Evolutionary conservation across 257 asterid genomes (phyloP).

Genomic region (Gentiana straminea): DNA sequence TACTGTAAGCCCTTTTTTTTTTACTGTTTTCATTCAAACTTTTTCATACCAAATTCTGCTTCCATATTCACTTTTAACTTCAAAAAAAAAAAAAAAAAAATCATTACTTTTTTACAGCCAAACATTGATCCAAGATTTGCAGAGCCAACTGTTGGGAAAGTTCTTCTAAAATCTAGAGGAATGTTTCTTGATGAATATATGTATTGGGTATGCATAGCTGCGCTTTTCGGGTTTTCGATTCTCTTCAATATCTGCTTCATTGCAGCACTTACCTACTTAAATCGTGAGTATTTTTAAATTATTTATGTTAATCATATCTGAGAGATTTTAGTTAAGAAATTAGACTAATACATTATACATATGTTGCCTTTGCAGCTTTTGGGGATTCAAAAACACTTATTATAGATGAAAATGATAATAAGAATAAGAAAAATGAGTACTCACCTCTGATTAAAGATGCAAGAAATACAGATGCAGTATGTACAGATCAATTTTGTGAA

Average conservation of each 20-base stretch:
- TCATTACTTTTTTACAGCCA: conserved; percentile 32
- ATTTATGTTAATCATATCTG: neutral
- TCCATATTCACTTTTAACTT: conserved; percentile 7
- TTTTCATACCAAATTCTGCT: conserved; percentile 2
- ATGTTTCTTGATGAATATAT: conserved; percentile 61
- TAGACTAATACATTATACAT: neutral
- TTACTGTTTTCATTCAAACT: neutral
- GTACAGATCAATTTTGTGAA: conserved; percentile 30
- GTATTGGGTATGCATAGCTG: conserved; percentile 75
- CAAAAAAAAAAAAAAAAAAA: conserved; percentile 1
- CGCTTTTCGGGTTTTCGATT: conserved; percentile 71
- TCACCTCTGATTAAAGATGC: no score
- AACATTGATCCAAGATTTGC: conserved; percentile 38
- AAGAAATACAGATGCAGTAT: conserved; percentile 3
- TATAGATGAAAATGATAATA: conserved; percentile 26
- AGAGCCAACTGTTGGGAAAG: conserved; percentile 76
- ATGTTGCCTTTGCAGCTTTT: conserved; percentile 41
- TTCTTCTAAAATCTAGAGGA: conserved; percentile 74
- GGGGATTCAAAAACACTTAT: conserved; percentile 55
- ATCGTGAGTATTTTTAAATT: conserved; percentile 31
- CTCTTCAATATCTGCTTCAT: conserved; percentile 65
- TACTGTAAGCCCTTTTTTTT: conserved; percentile 36
- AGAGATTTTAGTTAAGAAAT: no score
- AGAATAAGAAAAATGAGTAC: conserved; percentile 17
- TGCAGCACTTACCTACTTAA: conserved; percentile 53